These are phyloP conservation scores for Harrya chromipes DNA, from an alignment of 768 basidiomycete species.

Conservation along the genomic window DNA sequence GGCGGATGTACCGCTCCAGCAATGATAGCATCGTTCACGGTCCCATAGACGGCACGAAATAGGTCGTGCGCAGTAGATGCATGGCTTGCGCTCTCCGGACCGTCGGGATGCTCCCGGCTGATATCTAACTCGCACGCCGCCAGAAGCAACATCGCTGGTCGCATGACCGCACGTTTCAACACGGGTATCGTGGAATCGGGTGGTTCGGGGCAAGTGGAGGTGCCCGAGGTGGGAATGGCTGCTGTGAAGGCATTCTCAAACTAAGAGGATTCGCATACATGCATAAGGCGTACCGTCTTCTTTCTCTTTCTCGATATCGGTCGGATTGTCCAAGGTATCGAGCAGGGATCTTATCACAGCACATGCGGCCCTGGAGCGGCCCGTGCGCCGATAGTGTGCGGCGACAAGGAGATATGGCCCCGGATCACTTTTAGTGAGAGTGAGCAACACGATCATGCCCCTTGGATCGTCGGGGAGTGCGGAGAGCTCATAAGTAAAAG, in stretches of 20 bases:
- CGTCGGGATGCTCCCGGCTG: slow-evolving; percentile 24
- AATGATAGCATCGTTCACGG: slow-evolving; percentile 18
- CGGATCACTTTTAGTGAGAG: slow-evolving; percentile 28
- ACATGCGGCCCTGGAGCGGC: slow-evolving; percentile 29
- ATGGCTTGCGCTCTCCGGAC: slow-evolving; percentile 20
- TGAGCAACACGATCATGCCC: slow-evolving; percentile 25
- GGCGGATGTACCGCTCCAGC: slow-evolving; percentile 12
- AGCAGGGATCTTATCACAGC: slow-evolving; percentile 27
- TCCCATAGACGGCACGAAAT: slow-evolving; percentile 32
- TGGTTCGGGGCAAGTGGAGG: slow-evolving; percentile 6
- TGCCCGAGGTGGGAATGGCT: slow-evolving; percentile 8
- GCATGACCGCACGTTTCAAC: slow-evolving; percentile 16
- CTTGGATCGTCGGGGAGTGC: slow-evolving; percentile 30
- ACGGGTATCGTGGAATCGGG: slow-evolving; percentile 7
- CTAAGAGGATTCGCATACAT: slow-evolving; percentile 8
- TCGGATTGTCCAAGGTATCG: slow-evolving; percentile 5
- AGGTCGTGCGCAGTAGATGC: slow-evolving; percentile 24
- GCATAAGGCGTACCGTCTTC: slow-evolving; percentile 25
- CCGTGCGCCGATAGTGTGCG: slow-evolving; percentile 34
- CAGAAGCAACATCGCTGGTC: slow-evolving; percentile 29
- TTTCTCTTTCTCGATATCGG: slow-evolving; percentile 16
- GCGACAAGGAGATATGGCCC: slow-evolving; percentile 30
- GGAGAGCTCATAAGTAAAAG: slow-evolving; percentile 28
- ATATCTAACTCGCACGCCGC: slow-evolving; percentile 34
- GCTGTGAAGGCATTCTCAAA: slow-evolving; percentile 16